Percentiles rank a stretch among this genome's conserved stretches.
Conservation (phyloP, 2,329 filamentous ascomycete genomes). For the Emmonsiellopsis sp. region DNA sequence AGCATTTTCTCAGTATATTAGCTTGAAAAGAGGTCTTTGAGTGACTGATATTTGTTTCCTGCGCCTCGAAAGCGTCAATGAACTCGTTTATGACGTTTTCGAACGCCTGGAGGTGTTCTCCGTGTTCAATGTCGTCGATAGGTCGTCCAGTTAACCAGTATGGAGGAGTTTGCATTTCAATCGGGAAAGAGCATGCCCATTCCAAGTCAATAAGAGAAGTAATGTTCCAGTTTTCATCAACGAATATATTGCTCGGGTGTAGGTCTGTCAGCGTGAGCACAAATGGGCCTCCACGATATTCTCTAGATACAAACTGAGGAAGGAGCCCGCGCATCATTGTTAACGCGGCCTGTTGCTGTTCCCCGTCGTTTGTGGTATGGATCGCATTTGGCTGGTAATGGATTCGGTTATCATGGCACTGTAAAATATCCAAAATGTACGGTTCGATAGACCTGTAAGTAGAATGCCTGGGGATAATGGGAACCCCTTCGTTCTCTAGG, state of each 20-base stretch:
- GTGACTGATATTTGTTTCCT: background rate
- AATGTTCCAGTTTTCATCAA: constrained; percentile 12
- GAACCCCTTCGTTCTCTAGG: constrained; percentile 15
- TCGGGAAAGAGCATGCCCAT: constrained; percentile 6
- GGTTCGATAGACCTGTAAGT: constrained; percentile 14
- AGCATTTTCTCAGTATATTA: constrained; percentile 13
- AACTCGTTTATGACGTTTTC: constrained; percentile 7
- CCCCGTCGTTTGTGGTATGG: constrained; percentile 8
- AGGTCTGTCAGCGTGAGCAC: constrained; percentile 30
- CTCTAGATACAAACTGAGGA: constrained; percentile 19
- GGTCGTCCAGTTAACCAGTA: constrained; percentile 4
- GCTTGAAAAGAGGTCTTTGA: constrained; percentile 2
- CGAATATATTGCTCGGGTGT: constrained; percentile 8
- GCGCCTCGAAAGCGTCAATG: constrained; percentile 1
- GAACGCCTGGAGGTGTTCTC: constrained; percentile 28
- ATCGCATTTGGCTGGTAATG: constrained; percentile 19
- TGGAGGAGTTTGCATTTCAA: too few relatives aligned
- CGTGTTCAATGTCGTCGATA: constrained; percentile 6
- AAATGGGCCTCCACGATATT: constrained; percentile 27
- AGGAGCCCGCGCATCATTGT: constrained; percentile 20
- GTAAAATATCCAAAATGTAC: constrained; percentile 14
- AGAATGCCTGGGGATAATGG: constrained; percentile 10
- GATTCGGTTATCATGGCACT: constrained; percentile 14
- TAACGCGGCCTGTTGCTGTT: constrained; percentile 13
- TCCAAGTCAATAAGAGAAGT: constrained; percentile 11